Base-by-base conservation (phyloP, 495 filamentous ascomycete genomes). In the Paragyromitra xinjiangensis region DNA sequence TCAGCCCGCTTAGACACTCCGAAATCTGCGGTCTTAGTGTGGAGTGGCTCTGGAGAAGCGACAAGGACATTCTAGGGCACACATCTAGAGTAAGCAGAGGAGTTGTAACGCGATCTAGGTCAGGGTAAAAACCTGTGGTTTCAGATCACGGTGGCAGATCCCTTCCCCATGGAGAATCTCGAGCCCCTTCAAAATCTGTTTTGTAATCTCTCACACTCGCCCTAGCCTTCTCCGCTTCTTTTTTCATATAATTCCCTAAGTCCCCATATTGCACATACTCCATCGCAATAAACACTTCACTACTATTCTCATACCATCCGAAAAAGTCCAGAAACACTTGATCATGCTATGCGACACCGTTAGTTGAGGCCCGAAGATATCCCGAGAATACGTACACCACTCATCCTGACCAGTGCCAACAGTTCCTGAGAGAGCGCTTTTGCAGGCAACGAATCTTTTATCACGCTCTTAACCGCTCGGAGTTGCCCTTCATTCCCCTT, bases 1-100 rank as follows among this genome's bases (percentile, higher is more conserved):
- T 45, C 11, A 50, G 40, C 2, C 1, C 12, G 19, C 12, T 50
- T 65, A 0, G 63, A 65, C 42, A n/a, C n/a, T 50, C 63, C 42
- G 14, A 65, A 65, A 14, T 65, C 63, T 7, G 63, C 44, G 40
- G 51, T 50, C 14, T 65, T 65, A 11, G 51, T 42, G n/a, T 42
- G 50, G 5, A 50, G 44, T 50, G 63, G 42, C 29, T 8, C 14
- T n/a, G 26, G 44, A 48, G 40, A 8, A 42, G 62, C 40, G 22
- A 64, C 24, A 16, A 48, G 62, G 40, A 64, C 6, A 37, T 64
- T 48, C 19, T 64, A 42, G 9, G 19, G 48, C 48, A 19, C 14
- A 5, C n/a, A 51, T 2, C 16, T 16, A 1, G 48, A 0, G n/a
- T 51, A 14, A 51, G n/a, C 5, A n/a, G 14, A 51, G 48, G n/a